Evolutionary conservation across 495 filamentous ascomycete genomes (phyloP), one percentile per base, ranked within the genome.

Genomic region (Podospora bellae-mahoneyi): DNA sequence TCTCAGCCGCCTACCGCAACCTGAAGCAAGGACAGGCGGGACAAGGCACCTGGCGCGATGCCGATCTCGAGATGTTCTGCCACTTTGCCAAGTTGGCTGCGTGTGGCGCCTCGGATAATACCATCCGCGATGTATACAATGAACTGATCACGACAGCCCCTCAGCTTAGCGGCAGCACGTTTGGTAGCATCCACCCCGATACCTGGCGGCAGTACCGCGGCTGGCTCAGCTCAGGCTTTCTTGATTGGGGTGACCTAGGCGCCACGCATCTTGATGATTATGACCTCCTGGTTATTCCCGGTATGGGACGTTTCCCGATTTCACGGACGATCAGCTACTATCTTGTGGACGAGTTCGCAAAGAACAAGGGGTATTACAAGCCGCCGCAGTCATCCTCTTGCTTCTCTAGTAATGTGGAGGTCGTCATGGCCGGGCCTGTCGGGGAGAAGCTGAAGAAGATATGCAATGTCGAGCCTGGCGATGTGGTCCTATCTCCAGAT

Each of bases 1-100:
- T 56, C 54, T 56, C 54, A 18, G 19, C 16, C 19, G 54, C 54
- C 54, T 56, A 56, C 54, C 54, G 54, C 54, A 56, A 56, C 54
- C 19, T 56, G 54, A 56, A 56, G 19, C 54, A 56, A 56, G 16
- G 15, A 18, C 54, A 56, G 19, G 54, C 54, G 16, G 19, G 19
- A 18, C 54, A 56, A 20, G 54, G 54, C 15, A 20, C 19, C 5
- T 56, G 54, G 54, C 19, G 16, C 2, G 19, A 56, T 20, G 15
- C 54, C 10, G 19, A 56, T 6, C 54, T 56, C 16, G 54, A 56
- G 54, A 56, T 56, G 5, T 56, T 56, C 54, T 56, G 54, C 54
- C 54, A 56, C 5, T 56, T 56, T 56, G 54, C 54, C 54, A 56
- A 56, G 54, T 20, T 56, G 16, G 15, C 54, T 20, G 54, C 54